Conservation (phyloP, 2,329 filamentous ascomycete genomes). For the Aspergillus costaricaensis region DNA sequence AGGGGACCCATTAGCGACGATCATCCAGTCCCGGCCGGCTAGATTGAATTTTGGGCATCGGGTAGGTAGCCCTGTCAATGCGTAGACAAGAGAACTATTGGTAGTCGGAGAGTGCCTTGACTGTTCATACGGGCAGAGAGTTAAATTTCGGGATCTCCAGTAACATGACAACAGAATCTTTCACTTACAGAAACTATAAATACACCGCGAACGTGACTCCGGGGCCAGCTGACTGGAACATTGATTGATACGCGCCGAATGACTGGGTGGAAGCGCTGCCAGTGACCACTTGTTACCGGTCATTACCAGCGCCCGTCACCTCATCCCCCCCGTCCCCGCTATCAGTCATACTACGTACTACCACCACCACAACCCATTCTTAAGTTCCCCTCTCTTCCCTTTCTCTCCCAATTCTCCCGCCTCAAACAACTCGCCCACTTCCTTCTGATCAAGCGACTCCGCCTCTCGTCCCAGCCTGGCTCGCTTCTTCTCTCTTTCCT, state of each 20-base stretch:
- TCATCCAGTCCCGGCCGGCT: neutral
- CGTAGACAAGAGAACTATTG: neutral
- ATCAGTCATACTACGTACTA: constrained; percentile 4
- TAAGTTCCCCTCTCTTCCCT: constrained; percentile 7
- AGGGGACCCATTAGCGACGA: constrained; percentile 4
- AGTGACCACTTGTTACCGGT: neutral
- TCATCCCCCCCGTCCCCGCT: constrained; percentile 1
- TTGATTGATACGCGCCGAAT: neutral
- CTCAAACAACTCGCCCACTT: neutral
- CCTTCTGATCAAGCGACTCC: neutral
- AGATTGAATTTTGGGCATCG: neutral
- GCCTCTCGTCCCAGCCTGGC: neutral
- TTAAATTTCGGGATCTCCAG: too few relatives aligned
- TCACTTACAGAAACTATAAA: too few relatives aligned
- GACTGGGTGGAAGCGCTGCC: neutral
- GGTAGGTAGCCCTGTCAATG: neutral
- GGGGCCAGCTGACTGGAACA: too few relatives aligned
- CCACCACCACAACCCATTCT: neutral
- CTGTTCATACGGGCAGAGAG: neutral
- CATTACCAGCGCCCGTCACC: constrained; percentile 1
- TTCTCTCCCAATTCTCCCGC: neutral
- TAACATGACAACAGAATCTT: too few relatives aligned
- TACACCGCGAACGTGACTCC: too few relatives aligned
- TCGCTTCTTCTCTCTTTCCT: neutral
- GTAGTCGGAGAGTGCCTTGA: neutral